Evolutionary conservation across 768 basidiomycete genomes (phyloP).

Genomic region (Boletus reticuloceps): DNA sequence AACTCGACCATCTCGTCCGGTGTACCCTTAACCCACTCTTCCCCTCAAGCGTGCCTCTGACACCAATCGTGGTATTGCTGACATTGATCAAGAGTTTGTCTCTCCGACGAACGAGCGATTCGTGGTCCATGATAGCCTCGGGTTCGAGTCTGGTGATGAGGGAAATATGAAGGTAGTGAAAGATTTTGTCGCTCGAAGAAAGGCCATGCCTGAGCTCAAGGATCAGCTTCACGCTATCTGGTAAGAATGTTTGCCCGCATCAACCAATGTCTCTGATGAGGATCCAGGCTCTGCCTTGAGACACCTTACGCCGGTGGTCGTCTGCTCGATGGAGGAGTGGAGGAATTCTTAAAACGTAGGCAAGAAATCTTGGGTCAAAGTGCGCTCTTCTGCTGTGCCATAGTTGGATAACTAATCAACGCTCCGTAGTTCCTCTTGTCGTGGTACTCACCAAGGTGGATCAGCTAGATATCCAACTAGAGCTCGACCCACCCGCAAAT

Average conservation of each 20-base stretch:
- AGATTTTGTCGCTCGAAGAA: conserved; percentile 2
- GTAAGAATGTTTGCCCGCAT: background rate
- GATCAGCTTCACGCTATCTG: conserved; percentile 16
- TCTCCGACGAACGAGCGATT: conserved; percentile 13
- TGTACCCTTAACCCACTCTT: background rate
- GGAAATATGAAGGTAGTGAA: conserved; percentile 2
- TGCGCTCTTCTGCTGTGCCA: background rate
- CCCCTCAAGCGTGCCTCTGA: conserved; percentile 2
- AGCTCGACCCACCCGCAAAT: background rate
- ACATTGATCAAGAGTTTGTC: conserved; percentile 14
- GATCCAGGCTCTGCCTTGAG: conserved; percentile 15
- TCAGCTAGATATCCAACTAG: conserved; percentile 1
- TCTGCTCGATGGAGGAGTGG: conserved; percentile 14
- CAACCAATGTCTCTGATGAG: background rate
- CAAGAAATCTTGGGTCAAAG: conserved; percentile 6
- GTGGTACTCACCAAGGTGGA: conserved; percentile 18
- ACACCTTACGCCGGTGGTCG: conserved; percentile 12
- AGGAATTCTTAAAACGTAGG: conserved; percentile 5
- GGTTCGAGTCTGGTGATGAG: conserved; percentile 14
- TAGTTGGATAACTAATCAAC: background rate
- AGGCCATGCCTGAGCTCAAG: background rate
- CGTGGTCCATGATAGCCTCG: background rate
- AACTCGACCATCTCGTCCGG: background rate
- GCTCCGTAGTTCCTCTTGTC: conserved; percentile 7
- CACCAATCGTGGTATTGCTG: background rate